phyloP scores from a whole-genome alignment of 1,284 basidiomycete species.

The Bondarzewia mesenterica region DNA sequence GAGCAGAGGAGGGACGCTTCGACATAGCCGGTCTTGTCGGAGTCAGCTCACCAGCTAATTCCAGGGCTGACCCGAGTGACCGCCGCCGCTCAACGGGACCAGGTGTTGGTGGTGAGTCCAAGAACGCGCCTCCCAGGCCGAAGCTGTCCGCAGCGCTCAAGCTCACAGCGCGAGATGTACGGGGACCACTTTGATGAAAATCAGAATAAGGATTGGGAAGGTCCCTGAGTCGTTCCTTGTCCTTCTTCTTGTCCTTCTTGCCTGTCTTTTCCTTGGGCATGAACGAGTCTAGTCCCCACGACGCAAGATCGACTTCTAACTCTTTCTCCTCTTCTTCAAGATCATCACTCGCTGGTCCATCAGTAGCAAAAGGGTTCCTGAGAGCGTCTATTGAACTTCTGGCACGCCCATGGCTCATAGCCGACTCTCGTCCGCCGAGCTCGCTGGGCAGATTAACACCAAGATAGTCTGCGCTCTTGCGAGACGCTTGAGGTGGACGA shows the following conservation, averaged over 20 bases:
- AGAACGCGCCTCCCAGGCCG: slow-evolving; percentile 35
- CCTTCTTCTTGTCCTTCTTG: slow-evolving; percentile 26
- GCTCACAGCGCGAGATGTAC: slow-evolving; percentile 48
- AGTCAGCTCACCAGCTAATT: slow-evolving; percentile 36
- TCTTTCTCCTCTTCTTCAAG: slow-evolving; percentile 30
- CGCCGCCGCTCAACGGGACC: slow-evolving; percentile 24
- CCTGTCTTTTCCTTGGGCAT: slow-evolving; percentile 53
- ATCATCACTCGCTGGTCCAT: slow-evolving; percentile 44
- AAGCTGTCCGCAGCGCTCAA: slow-evolving; percentile 51
- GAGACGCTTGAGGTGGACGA: slow-evolving; percentile 28
- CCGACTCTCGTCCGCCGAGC: slow-evolving; percentile 39
- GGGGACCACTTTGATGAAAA: slow-evolving; percentile 26
- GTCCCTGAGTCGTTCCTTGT: slow-evolving; percentile 38
- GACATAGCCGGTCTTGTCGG: slow-evolving; percentile 27
- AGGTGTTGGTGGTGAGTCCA: slow-evolving; percentile 27
- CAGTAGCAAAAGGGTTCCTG: slow-evolving; percentile 62
- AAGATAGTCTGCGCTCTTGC: slow-evolving; percentile 56
- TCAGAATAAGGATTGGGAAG: slow-evolving; percentile 42
- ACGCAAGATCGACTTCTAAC: slow-evolving; percentile 70
- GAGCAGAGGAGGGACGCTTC: slow-evolving; percentile 38
- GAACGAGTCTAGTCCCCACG: slow-evolving; percentile 75
- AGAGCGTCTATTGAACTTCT: slow-evolving; percentile 51
- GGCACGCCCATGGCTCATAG: slow-evolving; percentile 22
- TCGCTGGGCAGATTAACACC: slow-evolving; percentile 59
- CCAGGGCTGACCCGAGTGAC: slow-evolving; percentile 50